Evolutionary conservation across 2,329 filamentous ascomycete species (phyloP), one percentile per base, ranked within the genome.

Genomic region (Fusarium transvaalense): DNA sequence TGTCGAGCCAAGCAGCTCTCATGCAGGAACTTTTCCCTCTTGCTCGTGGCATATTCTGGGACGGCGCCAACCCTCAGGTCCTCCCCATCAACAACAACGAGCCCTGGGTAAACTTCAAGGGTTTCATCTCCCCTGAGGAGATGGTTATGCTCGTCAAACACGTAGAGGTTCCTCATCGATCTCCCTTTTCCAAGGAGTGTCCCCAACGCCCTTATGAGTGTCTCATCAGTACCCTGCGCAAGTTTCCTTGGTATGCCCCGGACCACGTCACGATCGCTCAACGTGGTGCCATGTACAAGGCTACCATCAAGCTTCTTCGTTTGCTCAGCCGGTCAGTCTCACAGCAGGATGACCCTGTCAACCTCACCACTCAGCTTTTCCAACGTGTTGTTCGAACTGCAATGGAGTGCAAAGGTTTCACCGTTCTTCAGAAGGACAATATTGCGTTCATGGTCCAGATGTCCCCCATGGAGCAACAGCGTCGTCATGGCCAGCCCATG

Each of bases 141-240:
- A 83, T 91, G 81, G 82, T 84, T 1, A 87, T 90, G 85, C 81
- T 91, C 12, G 80, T 85, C 56, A 89, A 89, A 78, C 87, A 90
- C 74, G 86, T 88, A 5, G 88, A 91, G 72, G 82, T 84, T 3
- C 86, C 88, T 4, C 82, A 86, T 59, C 84, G 88, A n/a, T 88
- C 87, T 14, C 85, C 86, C 0, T 91, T 87, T 73, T 84, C 86
- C 10, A 83, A 82, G 58, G 83, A 88, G 27, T 89, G 87, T 68
- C 87, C 88, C 0, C 88, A 91, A 77, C 85, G 89, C 15, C 85
- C 88, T 3, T 91, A 86, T 57, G 89, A 91, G 78, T 88, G 84
- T 74, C 80, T 91, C 71, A 89, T 91, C 69, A 89, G 86, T 74
- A 90, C 86, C 1, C 74, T 89, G 37, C 84, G 83, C 62, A 88